A percentile compares a stretch with the other conserved stretches of the same genome.
These are phyloP conservation scores for Torulaspora pretoriensis DNA, from an alignment of 1,139 yeast genomes.

Conservation along the genomic window DNA sequence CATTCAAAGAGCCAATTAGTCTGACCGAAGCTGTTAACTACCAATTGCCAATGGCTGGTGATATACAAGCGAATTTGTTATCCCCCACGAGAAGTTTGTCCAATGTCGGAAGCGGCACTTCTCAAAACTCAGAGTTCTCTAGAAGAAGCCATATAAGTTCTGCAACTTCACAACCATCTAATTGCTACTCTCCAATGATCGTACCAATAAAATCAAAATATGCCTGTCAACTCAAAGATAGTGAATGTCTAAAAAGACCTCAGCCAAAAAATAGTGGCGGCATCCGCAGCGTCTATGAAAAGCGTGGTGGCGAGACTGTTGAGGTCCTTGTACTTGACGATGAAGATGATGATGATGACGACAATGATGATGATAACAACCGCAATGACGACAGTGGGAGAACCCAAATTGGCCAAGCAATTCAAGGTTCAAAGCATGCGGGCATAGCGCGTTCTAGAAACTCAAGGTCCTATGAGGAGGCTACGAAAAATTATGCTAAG, in stretches of 20 bases:
- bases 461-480: constrained; percentile 8
- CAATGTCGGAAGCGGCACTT: constrained; percentile 24
- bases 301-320: constrained; percentile 23
- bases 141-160: constrained; percentile 21
- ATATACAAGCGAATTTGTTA: constrained; percentile 10
- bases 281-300: constrained; percentile 15
- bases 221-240: neutral
- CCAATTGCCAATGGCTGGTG: neutral
- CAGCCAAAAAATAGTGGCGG: neutral
- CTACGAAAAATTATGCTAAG: constrained; percentile 16
- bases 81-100: constrained; percentile 30
- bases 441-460: neutral
- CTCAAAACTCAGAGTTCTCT: constrained; percentile 31
- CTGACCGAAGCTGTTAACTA: constrained; percentile 5
- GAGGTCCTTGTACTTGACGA: constrained; percentile 31
- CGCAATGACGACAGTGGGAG: no score
- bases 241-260: neutral
- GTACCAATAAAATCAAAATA: neutral
- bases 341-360: constrained; percentile 12
- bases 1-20: constrained; percentile 21
- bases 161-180: constrained; percentile 20
- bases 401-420: no score
- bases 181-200: neutral
- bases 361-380: constrained; percentile 11
- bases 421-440: neutral